phyloP scores from a whole-genome alignment of 352 stramenopile species.

The Globisporangium alternatum region DNA sequence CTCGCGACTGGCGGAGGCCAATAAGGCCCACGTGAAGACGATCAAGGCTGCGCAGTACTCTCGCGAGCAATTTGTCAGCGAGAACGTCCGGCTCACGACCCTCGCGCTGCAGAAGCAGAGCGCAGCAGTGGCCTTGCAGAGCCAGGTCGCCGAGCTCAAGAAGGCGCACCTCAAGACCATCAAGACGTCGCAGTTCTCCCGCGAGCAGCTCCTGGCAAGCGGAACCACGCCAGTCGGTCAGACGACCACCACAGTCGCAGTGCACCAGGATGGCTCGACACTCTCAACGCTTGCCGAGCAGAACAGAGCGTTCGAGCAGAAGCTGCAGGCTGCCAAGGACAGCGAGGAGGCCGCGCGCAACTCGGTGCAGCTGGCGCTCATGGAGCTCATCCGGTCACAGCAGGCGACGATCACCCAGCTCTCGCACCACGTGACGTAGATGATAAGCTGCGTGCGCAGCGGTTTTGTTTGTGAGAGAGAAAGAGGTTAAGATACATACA shows the following conservation, averaged over 20 bases:
- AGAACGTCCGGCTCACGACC: not conserved
- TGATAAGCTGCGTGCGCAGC: not conserved
- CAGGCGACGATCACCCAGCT: slow-evolving; percentile 35
- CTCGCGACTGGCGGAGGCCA: slow-evolving; percentile 18
- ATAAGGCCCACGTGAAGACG: slow-evolving; percentile 15
- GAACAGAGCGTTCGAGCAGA: slow-evolving; percentile 37
- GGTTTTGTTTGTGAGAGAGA: slow-evolving; percentile 1
- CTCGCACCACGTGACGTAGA: slow-evolving; percentile 20
- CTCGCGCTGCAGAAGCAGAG: not conserved
- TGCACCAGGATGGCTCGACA: not conserved
- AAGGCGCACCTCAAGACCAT: slow-evolving; percentile 10
- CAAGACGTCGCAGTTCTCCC: slow-evolving; percentile 1
- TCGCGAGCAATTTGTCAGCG: slow-evolving; percentile 5
- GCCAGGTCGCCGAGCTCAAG: not conserved
- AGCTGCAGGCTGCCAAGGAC: slow-evolving; percentile 50
- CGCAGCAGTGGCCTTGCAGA: not conserved
- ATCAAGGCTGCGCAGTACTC: slow-evolving; percentile 5
- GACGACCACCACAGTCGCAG: not conserved
- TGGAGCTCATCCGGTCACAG: slow-evolving; percentile 40
- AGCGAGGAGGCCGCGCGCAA: slow-evolving; percentile 70
- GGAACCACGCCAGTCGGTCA: not conserved
- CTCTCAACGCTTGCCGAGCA: slow-evolving; percentile 21
- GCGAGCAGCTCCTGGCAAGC: slow-evolving; percentile 5
- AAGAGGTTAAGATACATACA: slow-evolving; percentile 1
- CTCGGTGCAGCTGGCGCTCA: slow-evolving; percentile 66